phyloP scores from a whole-genome alignment of 129 eudicot genomes.

The Ambrosia artemisiifolia region DNA sequence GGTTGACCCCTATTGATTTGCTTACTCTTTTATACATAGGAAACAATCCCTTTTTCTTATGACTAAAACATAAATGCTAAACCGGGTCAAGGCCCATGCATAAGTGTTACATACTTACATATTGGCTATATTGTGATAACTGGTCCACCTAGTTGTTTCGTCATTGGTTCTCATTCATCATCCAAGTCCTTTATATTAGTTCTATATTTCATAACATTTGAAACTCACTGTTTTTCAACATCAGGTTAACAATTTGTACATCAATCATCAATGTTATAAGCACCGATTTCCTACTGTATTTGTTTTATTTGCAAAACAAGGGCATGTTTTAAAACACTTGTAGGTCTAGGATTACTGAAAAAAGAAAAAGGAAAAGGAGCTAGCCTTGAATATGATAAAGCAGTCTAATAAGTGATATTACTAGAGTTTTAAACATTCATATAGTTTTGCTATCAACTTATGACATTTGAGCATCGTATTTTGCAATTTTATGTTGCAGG shows the following conservation, averaged over 20 bases:
- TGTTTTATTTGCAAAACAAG: conserved; percentile 11
- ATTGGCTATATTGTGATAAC: not conserved
- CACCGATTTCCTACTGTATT: not conserved
- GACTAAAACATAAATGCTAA: not conserved
- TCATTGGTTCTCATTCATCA: conserved; percentile 1
- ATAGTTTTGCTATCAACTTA: not conserved
- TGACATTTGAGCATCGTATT: conserved; percentile 6
- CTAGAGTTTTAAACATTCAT: not conserved
- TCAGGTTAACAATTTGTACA: not conserved
- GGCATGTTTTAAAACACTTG: not conserved
- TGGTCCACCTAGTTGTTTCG: not conserved
- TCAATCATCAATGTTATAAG: not conserved
- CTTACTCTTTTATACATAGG: not conserved
- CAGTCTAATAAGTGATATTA: not conserved
- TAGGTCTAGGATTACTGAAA: conserved; percentile 2
- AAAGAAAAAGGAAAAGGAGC: not conserved
- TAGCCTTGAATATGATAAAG: conserved; percentile 3
- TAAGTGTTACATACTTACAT: not conserved
- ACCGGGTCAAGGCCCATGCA: not conserved
- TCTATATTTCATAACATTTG: not conserved
- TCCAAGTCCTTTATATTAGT: not conserved
- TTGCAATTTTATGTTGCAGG: conserved; percentile 44
- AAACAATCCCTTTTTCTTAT: not conserved
- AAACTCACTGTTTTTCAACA: conserved; percentile 13
- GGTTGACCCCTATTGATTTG: not conserved